Percentiles rank a stretch among this genome's conserved stretches.
phyloP scores from a whole-genome alignment of 208 protist genomes.

The Wallacemonas sp. region DNA sequence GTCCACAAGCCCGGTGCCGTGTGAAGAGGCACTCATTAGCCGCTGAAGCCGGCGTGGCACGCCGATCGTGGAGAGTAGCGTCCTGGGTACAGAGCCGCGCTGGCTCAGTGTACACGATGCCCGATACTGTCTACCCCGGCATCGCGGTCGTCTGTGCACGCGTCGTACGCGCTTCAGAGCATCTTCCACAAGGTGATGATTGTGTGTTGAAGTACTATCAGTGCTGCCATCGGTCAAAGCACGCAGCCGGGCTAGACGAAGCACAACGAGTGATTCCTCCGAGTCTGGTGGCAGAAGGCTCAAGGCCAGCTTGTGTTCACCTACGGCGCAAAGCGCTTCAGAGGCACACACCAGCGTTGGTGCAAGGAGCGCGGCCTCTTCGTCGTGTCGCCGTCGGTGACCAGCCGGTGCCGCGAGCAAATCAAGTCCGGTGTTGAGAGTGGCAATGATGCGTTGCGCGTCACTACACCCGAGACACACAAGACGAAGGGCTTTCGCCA shows the following conservation, averaged over 20 bases:
- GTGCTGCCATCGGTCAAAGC: no score
- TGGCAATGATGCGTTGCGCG: not conserved
- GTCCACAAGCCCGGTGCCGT: no score
- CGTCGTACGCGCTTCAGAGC: no score
- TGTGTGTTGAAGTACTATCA: no score
- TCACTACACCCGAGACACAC: conserved; percentile 13
- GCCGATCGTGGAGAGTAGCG: no score
- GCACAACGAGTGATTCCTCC: conserved; percentile 5
- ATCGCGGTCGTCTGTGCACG: no score
- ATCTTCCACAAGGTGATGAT: no score
- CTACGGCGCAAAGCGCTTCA: conserved; percentile 20
- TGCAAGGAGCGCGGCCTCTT: not conserved
- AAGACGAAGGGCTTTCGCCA: conserved; percentile 9
- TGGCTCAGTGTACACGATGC: no score
- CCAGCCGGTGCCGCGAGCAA: not conserved
- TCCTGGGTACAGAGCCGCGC: no score
- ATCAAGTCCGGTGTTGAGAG: conserved; percentile 2
- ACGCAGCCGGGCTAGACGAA: conserved; percentile 14
- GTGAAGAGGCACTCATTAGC: no score
- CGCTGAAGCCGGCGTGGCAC: no score
- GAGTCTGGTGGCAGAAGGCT: conserved; percentile 11
- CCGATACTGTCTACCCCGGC: no score
- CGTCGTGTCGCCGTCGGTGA: not conserved
- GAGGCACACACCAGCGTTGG: conserved; percentile 18
- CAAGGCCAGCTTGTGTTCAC: conserved; percentile 16